phyloP scores from a whole-genome alignment of 768 basidiomycete species.

The Boletus sp. region DNA sequence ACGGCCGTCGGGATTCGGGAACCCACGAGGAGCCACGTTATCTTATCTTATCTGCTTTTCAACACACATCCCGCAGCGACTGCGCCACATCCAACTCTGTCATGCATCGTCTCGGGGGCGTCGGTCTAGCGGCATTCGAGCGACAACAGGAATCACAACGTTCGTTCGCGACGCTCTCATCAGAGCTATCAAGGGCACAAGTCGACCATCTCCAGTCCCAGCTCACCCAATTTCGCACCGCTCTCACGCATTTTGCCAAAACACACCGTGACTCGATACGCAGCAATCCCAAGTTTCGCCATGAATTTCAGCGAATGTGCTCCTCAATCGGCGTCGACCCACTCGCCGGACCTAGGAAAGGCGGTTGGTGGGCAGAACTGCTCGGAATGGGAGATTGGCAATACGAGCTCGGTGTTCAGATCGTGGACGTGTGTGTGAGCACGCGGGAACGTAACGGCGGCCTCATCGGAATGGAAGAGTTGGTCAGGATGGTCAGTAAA shows the following conservation, averaged over 20 bases:
- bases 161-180: conserved; percentile 80
- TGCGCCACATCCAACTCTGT: not conserved
- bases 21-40: not conserved
- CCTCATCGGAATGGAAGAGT: conserved; percentile 82
- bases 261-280: conserved; percentile 84
- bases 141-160: conserved; percentile 78
- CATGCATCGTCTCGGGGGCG: conserved; percentile 77
- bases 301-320: conserved; percentile 96
- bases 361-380: conserved; percentile 91
- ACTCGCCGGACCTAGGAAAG: conserved; percentile 77
- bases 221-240: conserved; percentile 77
- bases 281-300: conserved; percentile 80
- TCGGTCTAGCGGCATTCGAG: conserved; percentile 86
- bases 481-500: conserved; percentile 73
- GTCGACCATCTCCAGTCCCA: conserved; percentile 77
- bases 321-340: conserved; percentile 93
- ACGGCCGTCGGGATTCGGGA: not conserved
- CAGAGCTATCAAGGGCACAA: conserved; percentile 71
- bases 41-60: conserved; percentile 14
- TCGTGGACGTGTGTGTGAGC: conserved; percentile 87
- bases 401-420: conserved; percentile 92
- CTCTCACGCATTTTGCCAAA: conserved; percentile 75
- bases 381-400: conserved; percentile 92
- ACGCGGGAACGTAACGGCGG: conserved; percentile 90
- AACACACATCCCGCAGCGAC: not conserved